phyloP scores from a whole-genome alignment of 768 basidiomycete species.

The Psilocybe cyanescens region DNA sequence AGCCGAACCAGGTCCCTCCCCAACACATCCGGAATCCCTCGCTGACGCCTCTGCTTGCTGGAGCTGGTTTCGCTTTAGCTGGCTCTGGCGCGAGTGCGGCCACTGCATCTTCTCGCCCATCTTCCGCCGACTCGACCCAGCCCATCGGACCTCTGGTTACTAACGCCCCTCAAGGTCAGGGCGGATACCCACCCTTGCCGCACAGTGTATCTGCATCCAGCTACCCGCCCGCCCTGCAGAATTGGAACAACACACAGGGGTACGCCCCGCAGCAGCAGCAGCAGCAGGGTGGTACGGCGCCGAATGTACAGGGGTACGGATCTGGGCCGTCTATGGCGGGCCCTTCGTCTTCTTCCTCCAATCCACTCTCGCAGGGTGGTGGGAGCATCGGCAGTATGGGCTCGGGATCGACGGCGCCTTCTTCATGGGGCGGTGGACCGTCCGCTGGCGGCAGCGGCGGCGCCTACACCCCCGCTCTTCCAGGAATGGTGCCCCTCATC shows the following conservation, averaged over 20 bases:
- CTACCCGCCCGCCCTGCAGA: conserved; percentile 24
- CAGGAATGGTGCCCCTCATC: conserved; percentile 9
- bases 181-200: background rate
- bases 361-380: background rate
- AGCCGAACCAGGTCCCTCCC: conserved; percentile 13
- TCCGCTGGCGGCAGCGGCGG: conserved; percentile 10
- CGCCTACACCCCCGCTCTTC: conserved; percentile 5
- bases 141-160: conserved; percentile 31
- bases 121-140: conserved; percentile 44
- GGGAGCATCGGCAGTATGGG: conserved; percentile 6
- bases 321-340: conserved; percentile 16
- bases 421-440: conserved; percentile 5
- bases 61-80: conserved; percentile 20
- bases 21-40: conserved; percentile 23
- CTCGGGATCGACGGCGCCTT: conserved; percentile 1
- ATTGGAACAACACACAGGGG: conserved; percentile 22
- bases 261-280: background rate
- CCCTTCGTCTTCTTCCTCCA: background rate
- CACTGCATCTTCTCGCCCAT: conserved; percentile 43
- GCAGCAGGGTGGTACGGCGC: background rate
- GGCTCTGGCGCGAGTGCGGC: conserved; percentile 15
- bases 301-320: conserved; percentile 14
- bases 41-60: conserved; percentile 29
- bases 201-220: conserved; percentile 4
- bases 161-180: conserved; percentile 12